Conservation (phyloP, 2,329 filamentous ascomycete genomes). For the Penicillium sp. region DNA sequence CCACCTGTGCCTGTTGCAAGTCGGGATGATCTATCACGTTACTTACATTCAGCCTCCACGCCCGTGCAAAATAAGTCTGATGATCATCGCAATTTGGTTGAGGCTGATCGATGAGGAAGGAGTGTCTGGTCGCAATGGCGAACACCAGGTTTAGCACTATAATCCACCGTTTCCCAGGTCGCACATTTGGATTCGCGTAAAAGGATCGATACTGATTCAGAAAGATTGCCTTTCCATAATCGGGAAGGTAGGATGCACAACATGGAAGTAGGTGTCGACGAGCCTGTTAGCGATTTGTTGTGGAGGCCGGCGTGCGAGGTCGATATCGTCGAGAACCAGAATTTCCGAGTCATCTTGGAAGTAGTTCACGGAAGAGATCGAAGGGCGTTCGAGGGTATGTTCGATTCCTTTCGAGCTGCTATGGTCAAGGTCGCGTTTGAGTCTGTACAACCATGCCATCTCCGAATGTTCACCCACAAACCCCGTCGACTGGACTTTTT, state of each 20-base stretch:
- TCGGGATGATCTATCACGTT: slow-evolving; percentile 39
- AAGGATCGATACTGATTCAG: slow-evolving; percentile 38
- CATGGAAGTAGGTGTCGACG: slow-evolving; percentile 38
- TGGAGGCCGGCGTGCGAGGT: slow-evolving; percentile 35
- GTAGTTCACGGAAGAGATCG: slow-evolving; percentile 35
- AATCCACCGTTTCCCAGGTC: slow-evolving; percentile 40
- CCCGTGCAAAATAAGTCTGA: slow-evolving; percentile 42
- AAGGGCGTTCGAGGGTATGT: slow-evolving; percentile 17
- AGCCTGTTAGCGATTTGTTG: slow-evolving; percentile 38
- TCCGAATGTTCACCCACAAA: slow-evolving; percentile 47
- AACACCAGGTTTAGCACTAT: slow-evolving; percentile 45
- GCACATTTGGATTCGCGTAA: slow-evolving; percentile 28
- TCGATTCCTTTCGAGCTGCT: slow-evolving; percentile 14
- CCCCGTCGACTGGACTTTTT: slow-evolving; percentile 37
- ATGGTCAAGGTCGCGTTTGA: slow-evolving; percentile 36
- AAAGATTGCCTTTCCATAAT: slow-evolving; percentile 42
- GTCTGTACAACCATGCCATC: slow-evolving; percentile 42
- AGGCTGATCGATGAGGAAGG: slow-evolving; percentile 27
- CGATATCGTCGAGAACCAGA: slow-evolving; percentile 31
- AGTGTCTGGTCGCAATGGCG: slow-evolving; percentile 41
- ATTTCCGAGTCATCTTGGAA: slow-evolving; percentile 41
- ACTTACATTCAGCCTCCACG: slow-evolving; percentile 39
- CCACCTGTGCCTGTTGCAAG: slow-evolving; percentile 44
- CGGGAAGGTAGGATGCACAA: slow-evolving; percentile 42
- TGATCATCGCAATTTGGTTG: slow-evolving; percentile 33